Evolutionary conservation across 805 yeast species (phyloP), one percentile per base, ranked within the genome.

Genomic region (Grigorovia yakushimaensis): DNA sequence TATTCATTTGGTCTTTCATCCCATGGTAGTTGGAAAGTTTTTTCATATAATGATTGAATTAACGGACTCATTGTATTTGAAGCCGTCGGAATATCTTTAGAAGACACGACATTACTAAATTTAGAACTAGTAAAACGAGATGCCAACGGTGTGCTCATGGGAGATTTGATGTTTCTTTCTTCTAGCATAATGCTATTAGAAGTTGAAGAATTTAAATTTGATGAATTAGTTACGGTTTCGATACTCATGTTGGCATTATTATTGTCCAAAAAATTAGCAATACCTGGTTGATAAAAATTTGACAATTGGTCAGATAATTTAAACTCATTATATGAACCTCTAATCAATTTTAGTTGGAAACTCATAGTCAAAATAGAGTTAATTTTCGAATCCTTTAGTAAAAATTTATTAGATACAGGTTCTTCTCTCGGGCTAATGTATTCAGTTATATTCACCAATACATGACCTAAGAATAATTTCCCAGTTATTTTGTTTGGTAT

Each of bases 341-440:
- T 65, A 33, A 68, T 53, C 41, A 71, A 58, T 39, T 69, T 71
- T 54, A 84, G 63, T 5, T 70, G 69, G n/a, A 85, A 67, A 1
- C 81, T 73, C 39, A 87, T 51, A 50, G 75, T 81, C 38, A 84
- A 64, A n/a, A 87, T 83, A 2, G 94, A 82, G 62, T 91, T 91
- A 18, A 91, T 79, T 54, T 87, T 86, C 1, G 95, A 83, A 23
- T 86, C 76, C 56, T 82, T 82, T 36, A 91, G 69, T 41, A 91
- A 66, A 55, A 84, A 88, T 51, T 85, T 71, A 51, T 82, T 73
- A 2, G 81, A 70, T 4, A 73, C 64, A 3, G 77, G 72, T 46
- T 73, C 72, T 30, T 72, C 69, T 47, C 75, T 78, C 53, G 54
- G 63, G 23, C 67, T 64, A 5, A 82, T 74, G 61, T 82, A 87